A percentile compares a stretch with the other conserved stretches of the same genome.
phyloP scores from a whole-genome alignment of 148 eudicot species.

The Amaranthus palmeri region DNA sequence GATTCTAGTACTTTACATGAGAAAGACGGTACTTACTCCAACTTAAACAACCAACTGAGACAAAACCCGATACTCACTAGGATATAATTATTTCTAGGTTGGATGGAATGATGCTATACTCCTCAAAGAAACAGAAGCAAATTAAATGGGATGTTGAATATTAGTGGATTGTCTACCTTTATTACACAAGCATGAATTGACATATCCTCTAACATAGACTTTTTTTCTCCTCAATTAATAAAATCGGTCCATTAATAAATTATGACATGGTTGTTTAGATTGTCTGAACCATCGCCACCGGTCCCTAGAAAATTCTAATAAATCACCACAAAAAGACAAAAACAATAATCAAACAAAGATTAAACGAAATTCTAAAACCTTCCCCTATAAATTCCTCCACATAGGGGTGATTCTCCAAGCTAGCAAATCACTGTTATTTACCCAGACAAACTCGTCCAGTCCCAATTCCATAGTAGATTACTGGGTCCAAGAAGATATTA shows the following conservation, averaged over 20 bases:
- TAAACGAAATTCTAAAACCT: too few relatives aligned
- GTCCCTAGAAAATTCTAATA: neutral
- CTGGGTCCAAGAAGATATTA: neutral
- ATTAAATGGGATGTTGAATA: neutral
- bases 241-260: neutral
- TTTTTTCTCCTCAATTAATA: neutral
- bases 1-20: too few relatives aligned
- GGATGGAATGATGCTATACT: too few relatives aligned
- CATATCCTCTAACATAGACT: neutral
- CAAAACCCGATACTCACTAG: too few relatives aligned
- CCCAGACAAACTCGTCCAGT: neutral
- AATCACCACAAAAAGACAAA: too few relatives aligned
- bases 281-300: neutral
- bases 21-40: too few relatives aligned
- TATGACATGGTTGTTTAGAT: neutral
- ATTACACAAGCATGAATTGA: neutral
- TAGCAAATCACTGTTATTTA: too few relatives aligned
- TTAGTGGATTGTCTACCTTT: neutral
- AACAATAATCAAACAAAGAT: too few relatives aligned
- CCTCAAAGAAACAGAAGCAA: neutral
- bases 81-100: too few relatives aligned
- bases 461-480: neutral
- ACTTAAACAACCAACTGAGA: too few relatives aligned
- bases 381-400: too few relatives aligned
- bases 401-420: too few relatives aligned